Percentiles rank a stretch among this genome's conserved stretches.
Conservation (phyloP, 495 filamentous ascomycete species). For the Penicillium ucsense region DNA sequence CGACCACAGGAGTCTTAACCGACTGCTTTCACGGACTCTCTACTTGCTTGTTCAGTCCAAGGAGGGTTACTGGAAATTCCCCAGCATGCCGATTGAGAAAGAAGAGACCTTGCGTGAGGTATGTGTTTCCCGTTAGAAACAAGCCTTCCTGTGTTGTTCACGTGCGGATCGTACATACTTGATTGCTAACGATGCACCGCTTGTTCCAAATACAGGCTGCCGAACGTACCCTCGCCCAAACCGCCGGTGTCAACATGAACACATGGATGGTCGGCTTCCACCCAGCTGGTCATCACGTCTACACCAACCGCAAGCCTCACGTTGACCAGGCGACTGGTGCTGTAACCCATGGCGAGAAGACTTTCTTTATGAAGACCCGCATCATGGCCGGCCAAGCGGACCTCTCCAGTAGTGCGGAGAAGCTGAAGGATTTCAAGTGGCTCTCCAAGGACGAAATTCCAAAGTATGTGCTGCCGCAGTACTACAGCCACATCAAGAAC, state of each 20-base stretch:
- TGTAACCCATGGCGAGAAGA: conserved; percentile 55
- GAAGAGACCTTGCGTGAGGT: conserved; percentile 77
- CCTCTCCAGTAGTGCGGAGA: conserved; percentile 59
- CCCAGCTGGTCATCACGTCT: conserved; percentile 70
- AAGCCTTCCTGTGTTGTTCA: not conserved
- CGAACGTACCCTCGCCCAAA: conserved; percentile 60
- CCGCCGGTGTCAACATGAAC: conserved; percentile 93
- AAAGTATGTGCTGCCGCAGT: conserved; percentile 47
- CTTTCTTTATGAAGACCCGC: conserved; percentile 89
- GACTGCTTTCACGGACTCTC: conserved; percentile 65
- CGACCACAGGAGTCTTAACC: conserved; percentile 67
- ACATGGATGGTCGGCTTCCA: conserved; percentile 93
- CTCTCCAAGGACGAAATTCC: conserved; percentile 79
- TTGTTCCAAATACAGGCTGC: conserved; percentile 52
- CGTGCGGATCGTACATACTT: not conserved
- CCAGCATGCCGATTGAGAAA: conserved; percentile 50
- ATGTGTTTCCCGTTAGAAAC: conserved; percentile 18
- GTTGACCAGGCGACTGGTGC: conserved; percentile 27
- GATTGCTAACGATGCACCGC: not conserved
- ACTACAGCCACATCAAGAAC: conserved; percentile 65
- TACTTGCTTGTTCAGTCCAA: conserved; percentile 70
- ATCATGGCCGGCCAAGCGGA: conserved; percentile 96
- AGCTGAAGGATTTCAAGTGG: conserved; percentile 82
- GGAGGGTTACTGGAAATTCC: conserved; percentile 72
- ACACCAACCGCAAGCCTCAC: conserved; percentile 30